Evolutionary conservation across 495 filamentous ascomycete species (phyloP).

Genomic region (Gamarada debralockiae): DNA sequence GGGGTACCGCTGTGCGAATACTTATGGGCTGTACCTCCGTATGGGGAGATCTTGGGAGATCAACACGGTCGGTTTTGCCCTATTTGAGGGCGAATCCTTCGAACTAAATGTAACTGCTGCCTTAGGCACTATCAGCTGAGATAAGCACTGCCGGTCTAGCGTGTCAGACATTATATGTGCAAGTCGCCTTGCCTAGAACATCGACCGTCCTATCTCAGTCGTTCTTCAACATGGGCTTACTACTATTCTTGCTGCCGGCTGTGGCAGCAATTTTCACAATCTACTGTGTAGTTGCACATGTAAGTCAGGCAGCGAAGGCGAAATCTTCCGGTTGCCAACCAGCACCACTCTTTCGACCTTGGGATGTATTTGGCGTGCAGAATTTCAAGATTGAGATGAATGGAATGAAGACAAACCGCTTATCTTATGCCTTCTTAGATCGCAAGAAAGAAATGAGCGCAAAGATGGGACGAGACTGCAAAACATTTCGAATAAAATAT

Average conservation of each 20-base stretch:
- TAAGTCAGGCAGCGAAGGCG: constrained; percentile 25
- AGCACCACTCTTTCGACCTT: constrained; percentile 27
- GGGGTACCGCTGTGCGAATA: too few species aligned
- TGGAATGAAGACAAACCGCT: constrained; percentile 25
- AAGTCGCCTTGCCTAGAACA: constrained; percentile 21
- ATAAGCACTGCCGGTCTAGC: constrained; percentile 14
- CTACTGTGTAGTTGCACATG: constrained; percentile 23
- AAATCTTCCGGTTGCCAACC: constrained; percentile 26
- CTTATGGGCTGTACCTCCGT: too few species aligned
- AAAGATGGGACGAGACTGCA: constrained; percentile 26
- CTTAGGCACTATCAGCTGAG: constrained; percentile 7
- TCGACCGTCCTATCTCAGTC: constrained; percentile 20
- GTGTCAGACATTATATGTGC: constrained; percentile 20
- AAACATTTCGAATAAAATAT: constrained; percentile 29
- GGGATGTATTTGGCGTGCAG: constrained; percentile 23
- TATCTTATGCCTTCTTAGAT: constrained; percentile 22
- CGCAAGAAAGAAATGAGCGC: constrained; percentile 24
- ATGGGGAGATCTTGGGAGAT: background rate
- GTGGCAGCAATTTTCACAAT: constrained; percentile 24
- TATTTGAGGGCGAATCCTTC: constrained; percentile 4
- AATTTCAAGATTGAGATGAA: constrained; percentile 22
- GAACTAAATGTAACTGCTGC: constrained; percentile 2
- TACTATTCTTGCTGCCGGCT: constrained; percentile 22
- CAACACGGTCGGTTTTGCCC: background rate
- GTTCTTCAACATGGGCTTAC: constrained; percentile 24